Evolutionary conservation across 768 basidiomycete species (phyloP).

Genomic region (Artomyces pyxidatus): DNA sequence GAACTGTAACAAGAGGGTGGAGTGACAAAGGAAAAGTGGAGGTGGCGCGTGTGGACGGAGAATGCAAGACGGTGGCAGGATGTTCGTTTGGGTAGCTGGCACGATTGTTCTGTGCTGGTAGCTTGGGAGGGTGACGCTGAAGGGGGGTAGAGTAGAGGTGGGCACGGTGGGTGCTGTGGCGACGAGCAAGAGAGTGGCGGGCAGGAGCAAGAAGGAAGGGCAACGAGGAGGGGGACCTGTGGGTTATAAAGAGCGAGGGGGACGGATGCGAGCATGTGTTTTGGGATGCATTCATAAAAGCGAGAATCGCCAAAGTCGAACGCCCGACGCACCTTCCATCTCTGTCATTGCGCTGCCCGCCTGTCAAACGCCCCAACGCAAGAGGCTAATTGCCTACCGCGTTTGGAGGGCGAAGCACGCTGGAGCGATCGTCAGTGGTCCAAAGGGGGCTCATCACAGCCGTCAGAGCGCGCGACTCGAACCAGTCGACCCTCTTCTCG

Average conservation of each 20-base stretch:
- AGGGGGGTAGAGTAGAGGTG: slow-evolving; percentile 5
- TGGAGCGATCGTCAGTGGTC: no score
- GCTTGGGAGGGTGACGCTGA: background rate
- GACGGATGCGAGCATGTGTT: slow-evolving; percentile 12
- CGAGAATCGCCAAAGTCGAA: slow-evolving; percentile 12
- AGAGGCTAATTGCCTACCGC: background rate
- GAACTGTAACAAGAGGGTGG: slow-evolving; percentile 4
- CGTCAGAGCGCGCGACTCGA: no score
- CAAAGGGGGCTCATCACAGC: no score
- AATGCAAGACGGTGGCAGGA: slow-evolving; percentile 8
- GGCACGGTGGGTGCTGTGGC: background rate
- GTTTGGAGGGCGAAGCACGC: no score
- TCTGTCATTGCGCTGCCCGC: slow-evolving; percentile 7
- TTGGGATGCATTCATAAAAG: background rate
- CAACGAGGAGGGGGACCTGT: background rate
- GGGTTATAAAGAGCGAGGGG: slow-evolving; percentile 12
- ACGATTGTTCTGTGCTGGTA: no score
- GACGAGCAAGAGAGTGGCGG: background rate
- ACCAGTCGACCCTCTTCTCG: no score
- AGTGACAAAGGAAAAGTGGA: slow-evolving; percentile 3
- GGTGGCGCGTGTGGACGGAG: slow-evolving; percentile 11
- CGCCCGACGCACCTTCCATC: no score
- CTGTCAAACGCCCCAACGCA: background rate
- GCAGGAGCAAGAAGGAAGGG: background rate
- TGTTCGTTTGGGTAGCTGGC: background rate